Conservation (phyloP, 805 yeast species). For the Saccharomycopsis sp. region DNA sequence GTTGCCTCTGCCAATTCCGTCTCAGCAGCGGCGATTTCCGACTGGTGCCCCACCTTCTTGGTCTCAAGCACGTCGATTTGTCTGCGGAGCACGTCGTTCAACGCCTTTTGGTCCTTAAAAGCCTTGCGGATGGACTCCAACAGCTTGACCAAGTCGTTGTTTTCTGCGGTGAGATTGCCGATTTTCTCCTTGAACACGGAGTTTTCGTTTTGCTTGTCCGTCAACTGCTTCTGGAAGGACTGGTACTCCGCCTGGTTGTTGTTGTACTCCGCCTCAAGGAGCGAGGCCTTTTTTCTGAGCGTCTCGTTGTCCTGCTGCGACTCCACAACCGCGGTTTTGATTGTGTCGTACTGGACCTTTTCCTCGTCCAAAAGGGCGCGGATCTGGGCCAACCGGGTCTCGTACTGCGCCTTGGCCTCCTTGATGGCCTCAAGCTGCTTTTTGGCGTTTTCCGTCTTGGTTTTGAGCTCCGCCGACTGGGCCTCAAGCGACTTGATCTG, state of each 20-base stretch:
- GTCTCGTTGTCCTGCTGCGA: constrained; percentile 63
- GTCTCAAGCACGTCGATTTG: constrained; percentile 63
- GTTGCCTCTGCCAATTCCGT: constrained; percentile 35
- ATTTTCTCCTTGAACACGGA: constrained; percentile 60
- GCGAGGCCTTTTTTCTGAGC: constrained; percentile 62
- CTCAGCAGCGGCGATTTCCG: constrained; percentile 36
- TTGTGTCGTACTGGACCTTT: constrained; percentile 64
- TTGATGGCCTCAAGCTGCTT: constrained; percentile 67
- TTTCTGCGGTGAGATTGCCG: constrained; percentile 59
- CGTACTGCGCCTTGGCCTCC: constrained; percentile 62
- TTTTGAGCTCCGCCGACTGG: constrained; percentile 66
- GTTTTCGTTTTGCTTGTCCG: constrained; percentile 64
- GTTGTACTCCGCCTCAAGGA: constrained; percentile 73
- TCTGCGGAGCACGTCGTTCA: constrained; percentile 57
- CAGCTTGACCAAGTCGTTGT: constrained; percentile 50
- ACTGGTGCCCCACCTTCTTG: constrained; percentile 38
- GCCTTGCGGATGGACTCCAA: constrained; percentile 47
- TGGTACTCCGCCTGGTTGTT: constrained; percentile 60
- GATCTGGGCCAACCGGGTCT: constrained; percentile 58
- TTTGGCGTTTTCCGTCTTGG: constrained; percentile 67
- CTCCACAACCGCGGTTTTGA: constrained; percentile 53
- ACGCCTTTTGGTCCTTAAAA: constrained; percentile 53
- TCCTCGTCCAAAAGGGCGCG: constrained; percentile 73
- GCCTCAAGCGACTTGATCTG: constrained; percentile 73
- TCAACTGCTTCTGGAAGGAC: constrained; percentile 51